Conservation (phyloP, 2,329 filamentous ascomycete genomes). For the Pseudocercospora musae region DNA sequence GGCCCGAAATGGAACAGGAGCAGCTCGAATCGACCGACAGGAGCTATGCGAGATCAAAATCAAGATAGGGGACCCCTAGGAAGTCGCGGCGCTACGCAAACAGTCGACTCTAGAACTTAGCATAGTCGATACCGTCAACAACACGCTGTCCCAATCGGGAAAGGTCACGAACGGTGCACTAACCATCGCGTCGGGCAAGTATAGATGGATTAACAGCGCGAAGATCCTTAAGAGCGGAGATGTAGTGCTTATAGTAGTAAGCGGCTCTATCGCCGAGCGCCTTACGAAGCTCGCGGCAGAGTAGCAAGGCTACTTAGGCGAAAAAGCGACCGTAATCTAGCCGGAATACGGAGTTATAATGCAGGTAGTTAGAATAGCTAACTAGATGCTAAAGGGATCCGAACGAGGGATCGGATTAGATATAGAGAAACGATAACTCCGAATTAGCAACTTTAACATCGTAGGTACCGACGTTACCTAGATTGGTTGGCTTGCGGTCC, state of each 20-base stretch:
- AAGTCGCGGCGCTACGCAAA: background rate
- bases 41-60: background rate
- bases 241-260: background rate
- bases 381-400: background rate
- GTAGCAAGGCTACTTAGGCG: background rate
- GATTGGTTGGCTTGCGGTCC: background rate
- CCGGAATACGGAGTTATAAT: background rate
- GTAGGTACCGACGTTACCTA: background rate
- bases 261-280: background rate
- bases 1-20: background rate
- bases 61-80: background rate
- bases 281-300: background rate
- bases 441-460: background rate
- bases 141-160: background rate
- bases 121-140: background rate
- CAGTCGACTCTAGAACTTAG: background rate
- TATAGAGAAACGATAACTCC: background rate
- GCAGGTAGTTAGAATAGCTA: background rate
- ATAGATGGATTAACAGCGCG: background rate
- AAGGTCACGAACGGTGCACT: background rate
- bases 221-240: background rate
- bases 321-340: background rate
- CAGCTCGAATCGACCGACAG: background rate
- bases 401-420: background rate
- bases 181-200: background rate